Percentiles rank a stretch among this genome's conserved stretches.
These are phyloP conservation scores for Hypsizygus marmoreus DNA, from an alignment of 768 basidiomycete species.

Conservation along the genomic window DNA sequence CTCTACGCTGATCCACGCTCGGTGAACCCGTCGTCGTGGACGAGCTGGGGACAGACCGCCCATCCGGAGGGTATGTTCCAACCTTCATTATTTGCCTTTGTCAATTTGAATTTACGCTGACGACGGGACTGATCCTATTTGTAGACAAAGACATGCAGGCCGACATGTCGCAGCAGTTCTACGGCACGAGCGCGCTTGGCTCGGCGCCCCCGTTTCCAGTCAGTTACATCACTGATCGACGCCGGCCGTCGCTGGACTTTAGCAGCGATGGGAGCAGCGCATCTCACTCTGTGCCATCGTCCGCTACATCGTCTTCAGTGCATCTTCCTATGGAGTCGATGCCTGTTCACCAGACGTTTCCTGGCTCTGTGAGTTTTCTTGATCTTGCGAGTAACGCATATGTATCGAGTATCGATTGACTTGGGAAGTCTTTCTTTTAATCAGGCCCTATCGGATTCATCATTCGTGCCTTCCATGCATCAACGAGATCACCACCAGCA, in stretches of 20 bases:
- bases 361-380: background rate
- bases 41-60: conserved; percentile 1
- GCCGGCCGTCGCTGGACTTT: conserved; percentile 1
- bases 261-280: conserved; percentile 45
- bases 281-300: conserved; percentile 50
- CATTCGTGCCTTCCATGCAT: background rate
- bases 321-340: conserved; percentile 44
- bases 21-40: background rate
- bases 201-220: too few relatives aligned
- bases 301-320: conserved; percentile 52
- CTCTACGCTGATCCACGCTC: background rate
- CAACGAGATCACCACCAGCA: conserved; percentile 1
- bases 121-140: too few relatives aligned
- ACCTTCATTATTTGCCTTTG: background rate
- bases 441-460: background rate
- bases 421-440: background rate
- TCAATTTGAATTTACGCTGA: background rate
- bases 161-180: conserved; percentile 1
- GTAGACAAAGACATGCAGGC: background rate
- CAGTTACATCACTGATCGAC: background rate
- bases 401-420: background rate
- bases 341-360: conserved; percentile 10
- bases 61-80: background rate
- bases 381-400: too few relatives aligned
- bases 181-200: too few relatives aligned